Evolutionary conservation across 2,329 filamentous ascomycete genomes (phyloP).

Genomic region (Lanzia echinophila): DNA sequence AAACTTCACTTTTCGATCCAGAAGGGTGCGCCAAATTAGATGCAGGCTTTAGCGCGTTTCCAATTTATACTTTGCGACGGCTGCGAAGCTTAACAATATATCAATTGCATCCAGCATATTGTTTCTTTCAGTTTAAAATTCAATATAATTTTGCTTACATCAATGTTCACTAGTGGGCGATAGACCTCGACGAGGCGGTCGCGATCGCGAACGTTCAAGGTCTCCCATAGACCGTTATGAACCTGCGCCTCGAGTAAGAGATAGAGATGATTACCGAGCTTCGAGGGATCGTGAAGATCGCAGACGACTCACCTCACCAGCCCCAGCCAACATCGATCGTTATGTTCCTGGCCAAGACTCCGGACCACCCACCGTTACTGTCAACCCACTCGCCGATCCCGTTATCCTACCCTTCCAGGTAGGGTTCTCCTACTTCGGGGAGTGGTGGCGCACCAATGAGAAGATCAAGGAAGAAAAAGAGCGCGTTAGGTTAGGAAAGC

Average conservation of each 20-base stretch:
- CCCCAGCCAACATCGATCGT: conserved; percentile 68
- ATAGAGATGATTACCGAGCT: conserved; percentile 58
- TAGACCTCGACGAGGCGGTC: conserved; percentile 41
- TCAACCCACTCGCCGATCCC: conserved; percentile 67
- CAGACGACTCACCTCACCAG: conserved; percentile 49
- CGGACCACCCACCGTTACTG: conserved; percentile 39
- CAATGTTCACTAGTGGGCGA: conserved; percentile 42
- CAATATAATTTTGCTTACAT: conserved; percentile 16
- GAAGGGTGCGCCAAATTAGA: not conserved
- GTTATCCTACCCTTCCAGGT: conserved; percentile 70
- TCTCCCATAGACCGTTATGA: conserved; percentile 67
- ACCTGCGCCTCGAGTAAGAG: conserved; percentile 48
- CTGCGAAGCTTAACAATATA: not conserved
- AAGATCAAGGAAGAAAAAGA: conserved; percentile 78
- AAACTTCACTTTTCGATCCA: not conserved
- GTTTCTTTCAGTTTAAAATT: conserved; percentile 13
- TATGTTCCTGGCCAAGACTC: conserved; percentile 72
- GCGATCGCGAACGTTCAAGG: conserved; percentile 65
- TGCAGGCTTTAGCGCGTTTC: not conserved
- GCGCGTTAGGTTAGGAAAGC: conserved; percentile 59
- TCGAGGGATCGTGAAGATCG: conserved; percentile 51
- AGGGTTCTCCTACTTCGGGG: conserved; percentile 77
- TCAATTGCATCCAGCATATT: not conserved
- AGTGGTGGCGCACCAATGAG: conserved; percentile 81
- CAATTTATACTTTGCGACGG: not conserved